phyloP scores from a whole-genome alignment of 441 rosid species.

The Kokia cookei region DNA sequence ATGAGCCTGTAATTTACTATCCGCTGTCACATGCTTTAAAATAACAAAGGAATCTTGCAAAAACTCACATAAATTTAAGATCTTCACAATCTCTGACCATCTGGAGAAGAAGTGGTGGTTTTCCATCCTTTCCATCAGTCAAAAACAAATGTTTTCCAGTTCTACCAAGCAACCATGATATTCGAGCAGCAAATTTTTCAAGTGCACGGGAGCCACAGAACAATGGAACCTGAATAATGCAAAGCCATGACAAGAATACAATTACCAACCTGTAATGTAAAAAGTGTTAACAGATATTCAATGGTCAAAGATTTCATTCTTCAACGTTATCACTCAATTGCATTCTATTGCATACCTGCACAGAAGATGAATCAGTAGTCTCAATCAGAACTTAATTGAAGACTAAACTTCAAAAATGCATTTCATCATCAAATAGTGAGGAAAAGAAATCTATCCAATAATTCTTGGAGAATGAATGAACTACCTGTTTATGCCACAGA shows the following conservation, averaged over 20 bases:
- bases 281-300: background rate
- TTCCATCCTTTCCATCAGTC: conserved; percentile 49
- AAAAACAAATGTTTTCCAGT: conserved; percentile 81
- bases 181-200: conserved; percentile 54
- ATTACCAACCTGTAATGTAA: background rate
- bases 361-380: background rate
- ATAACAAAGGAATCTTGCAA: background rate
- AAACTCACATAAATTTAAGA: conserved; percentile 79
- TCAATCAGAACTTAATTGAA: background rate
- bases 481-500: conserved; percentile 81
- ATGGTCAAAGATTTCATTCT: background rate
- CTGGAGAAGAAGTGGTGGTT: conserved; percentile 73
- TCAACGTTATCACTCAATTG: background rate
- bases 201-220: conserved; percentile 56
- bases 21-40: background rate
- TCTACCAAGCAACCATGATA: conserved; percentile 67
- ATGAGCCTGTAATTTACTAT: background rate
- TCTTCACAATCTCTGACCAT: conserved; percentile 62
- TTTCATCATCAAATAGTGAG: background rate
- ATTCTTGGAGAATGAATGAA: background rate
- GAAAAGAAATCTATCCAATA: background rate
- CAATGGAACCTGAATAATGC: conserved; percentile 54
- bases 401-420: background rate
- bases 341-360: background rate
- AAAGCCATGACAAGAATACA: background rate